Base-by-base conservation (phyloP, 176 grass and related monocot genomes). In the Zoysia pacifica region DNA sequence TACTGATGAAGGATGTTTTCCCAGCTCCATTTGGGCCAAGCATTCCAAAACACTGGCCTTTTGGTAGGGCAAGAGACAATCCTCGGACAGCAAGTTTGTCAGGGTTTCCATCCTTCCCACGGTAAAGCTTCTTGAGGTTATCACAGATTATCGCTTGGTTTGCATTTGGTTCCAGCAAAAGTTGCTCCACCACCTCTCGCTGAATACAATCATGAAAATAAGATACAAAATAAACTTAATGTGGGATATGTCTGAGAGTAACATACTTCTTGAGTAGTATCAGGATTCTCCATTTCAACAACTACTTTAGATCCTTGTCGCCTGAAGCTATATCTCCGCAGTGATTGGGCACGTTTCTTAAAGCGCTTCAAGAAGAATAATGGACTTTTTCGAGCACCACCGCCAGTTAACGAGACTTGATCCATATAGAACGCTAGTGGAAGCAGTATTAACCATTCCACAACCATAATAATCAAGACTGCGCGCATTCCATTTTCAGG, bases 1-100 rank as follows among this genome's bases (percentile, higher is more conserved):
- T 98, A 65, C 91, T 94, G 63, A 98, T 98, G 87, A 98, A 98
- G 16, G 90, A 93, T 83, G 92, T 94, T 90, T 98, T 98, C 36
- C 95, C 95, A 53, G 95, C 92, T 48, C 95, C 95, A 81, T 98
- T 97, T 0, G 92, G 95, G 0, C 95, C 95, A 74, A 98, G 95
- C 95, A 98, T 98, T 47, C 95, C 95, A 15, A 98, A 98, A 81
- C 95, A 98, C 42, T 98, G 85, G 46, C 95, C 92, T 85, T 93
- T 85, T 59, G 92, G 86, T n/a, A 94, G 28, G 81, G 92, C 95
- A 47, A 98, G 95, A 89, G 95, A 94, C 69, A 98, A 85, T 11
- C 92, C 95, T 74, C 83, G 82, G 74, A 98, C 90, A 47, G 95
- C 95, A 73, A 90, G 43, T 85, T 98, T 98, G 81, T 93, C 90